Percentiles rank a stretch among this genome's conserved stretches.
These are phyloP conservation scores for Suillus discolor DNA, from an alignment of 768 basidiomycete species.

Conservation along the genomic window DNA sequence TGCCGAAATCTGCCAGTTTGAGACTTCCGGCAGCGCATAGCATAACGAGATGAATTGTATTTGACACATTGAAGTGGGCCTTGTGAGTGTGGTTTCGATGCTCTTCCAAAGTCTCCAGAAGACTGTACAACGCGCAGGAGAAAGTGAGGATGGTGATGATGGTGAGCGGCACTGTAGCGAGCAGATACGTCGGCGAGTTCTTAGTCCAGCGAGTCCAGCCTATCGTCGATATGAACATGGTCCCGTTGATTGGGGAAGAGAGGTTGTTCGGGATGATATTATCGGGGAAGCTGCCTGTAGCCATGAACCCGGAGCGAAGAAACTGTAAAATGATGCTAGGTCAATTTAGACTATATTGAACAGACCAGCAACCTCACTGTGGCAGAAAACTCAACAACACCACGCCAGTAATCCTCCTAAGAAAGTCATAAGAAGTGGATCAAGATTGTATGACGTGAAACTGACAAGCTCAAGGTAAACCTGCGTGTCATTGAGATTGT, in stretches of 20 bases:
- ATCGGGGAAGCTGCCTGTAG: neutral
- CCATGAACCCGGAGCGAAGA: slow-evolving; percentile 11
- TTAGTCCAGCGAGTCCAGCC: slow-evolving; percentile 7
- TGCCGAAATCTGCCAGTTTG: too few species aligned
- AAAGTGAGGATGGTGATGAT: slow-evolving; percentile 3
- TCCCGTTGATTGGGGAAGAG: neutral
- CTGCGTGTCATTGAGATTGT: neutral
- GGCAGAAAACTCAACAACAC: slow-evolving; percentile 12
- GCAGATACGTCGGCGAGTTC: slow-evolving; percentile 1
- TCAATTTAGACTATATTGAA: neutral
- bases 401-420: slow-evolving; percentile 7
- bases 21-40: too few species aligned
- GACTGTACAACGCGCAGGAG: neutral
- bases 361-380: neutral
- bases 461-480: slow-evolving; percentile 1
- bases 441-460: neutral
- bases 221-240: slow-evolving; percentile 2
- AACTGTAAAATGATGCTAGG: slow-evolving; percentile 1
- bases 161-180: slow-evolving; percentile 4
- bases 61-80: neutral
- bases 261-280: slow-evolving; percentile 1
- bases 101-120: neutral
- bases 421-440: neutral
- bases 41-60: too few species aligned
- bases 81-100: neutral